Percentiles rank a stretch among this genome's conserved stretches.
Conservation (phyloP, 768 basidiomycete species). For the Hortiboletus flavorubellus region DNA sequence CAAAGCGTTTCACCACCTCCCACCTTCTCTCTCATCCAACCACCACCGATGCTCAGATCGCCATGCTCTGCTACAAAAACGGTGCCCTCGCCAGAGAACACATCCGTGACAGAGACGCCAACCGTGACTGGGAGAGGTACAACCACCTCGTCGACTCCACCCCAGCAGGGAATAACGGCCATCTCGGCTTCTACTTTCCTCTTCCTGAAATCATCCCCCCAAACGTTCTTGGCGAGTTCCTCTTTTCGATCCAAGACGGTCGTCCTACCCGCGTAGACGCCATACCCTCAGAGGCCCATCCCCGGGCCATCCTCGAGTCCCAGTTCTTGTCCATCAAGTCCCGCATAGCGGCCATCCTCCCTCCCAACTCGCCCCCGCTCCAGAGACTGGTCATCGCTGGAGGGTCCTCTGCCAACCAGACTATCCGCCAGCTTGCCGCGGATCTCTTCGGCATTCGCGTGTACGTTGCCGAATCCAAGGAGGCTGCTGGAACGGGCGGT, state of each 20-base stretch:
- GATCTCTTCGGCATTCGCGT: conserved; percentile 5
- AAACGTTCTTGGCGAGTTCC: conserved; percentile 2
- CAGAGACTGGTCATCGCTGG: conserved; percentile 5
- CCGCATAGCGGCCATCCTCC: conserved; percentile 7
- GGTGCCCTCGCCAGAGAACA: conserved; percentile 9
- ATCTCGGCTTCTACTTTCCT: conserved; percentile 7
- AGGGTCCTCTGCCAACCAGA: conserved; percentile 8
- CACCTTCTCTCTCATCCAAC: conserved; percentile 7
- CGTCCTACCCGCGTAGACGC: neutral
- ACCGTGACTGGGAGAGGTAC: neutral
- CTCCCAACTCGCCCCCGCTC: conserved; percentile 2
- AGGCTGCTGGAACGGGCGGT: conserved; percentile 5
- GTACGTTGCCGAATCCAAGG: conserved; percentile 6
- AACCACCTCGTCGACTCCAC: conserved; percentile 2
- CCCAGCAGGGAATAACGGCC: neutral
- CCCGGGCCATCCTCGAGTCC: conserved; percentile 8
- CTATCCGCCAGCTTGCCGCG: conserved; percentile 6
- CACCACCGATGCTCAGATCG: conserved; percentile 3
- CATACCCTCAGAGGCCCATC: conserved; percentile 4
- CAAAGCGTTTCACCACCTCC: conserved; percentile 6
- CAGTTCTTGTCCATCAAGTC: conserved; percentile 12
- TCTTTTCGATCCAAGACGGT: neutral
- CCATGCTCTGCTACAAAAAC: conserved; percentile 12
- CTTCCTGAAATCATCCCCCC: conserved; percentile 8
- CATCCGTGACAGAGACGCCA: conserved; percentile 2